Evolutionary conservation across 352 stramenopile species (phyloP), one percentile per base, ranked within the genome.

Genomic region (Thraustotheca clavata): DNA sequence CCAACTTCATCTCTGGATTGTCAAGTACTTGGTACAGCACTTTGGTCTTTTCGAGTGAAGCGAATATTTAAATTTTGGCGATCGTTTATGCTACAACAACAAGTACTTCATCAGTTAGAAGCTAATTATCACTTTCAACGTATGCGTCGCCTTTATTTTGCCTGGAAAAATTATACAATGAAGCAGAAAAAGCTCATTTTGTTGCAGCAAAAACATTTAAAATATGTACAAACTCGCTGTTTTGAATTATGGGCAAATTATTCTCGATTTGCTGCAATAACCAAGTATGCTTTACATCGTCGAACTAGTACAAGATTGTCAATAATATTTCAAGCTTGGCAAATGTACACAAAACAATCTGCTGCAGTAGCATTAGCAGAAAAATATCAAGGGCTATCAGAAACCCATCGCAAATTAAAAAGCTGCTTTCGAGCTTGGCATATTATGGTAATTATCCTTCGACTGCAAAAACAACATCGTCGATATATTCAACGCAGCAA

Each of bases 381-480:
- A 55, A 32, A 9, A 11, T 16, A 20, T 11, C 9, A 20, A 9
- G 16, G 14, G 8, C 14, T 20, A 11, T 5, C 29, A 6, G 24
- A 12, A 16, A 40, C 33, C 2, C n/a, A 14, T 2, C 18, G 47
- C 4, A n/a, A 11, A 6, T 11, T 67, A 7, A 34, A 16, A 9
- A 7, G 11, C 5, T 26, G 16, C 16, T 41, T 69, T 22, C 39
- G 6, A n/a, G 62, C 49, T 1, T 69, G 62, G 62, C 50, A 41
- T 9, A 52, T 60, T 16, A 26, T 52, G 9, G 26, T 39, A n/a
- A 22, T 29, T 7, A 9, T 54, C 4, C 49, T 61, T 16, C 40
- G 38, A 0, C 69, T 80, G 22, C 66, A 49, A 2, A 54, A 46
- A 9, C 76, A 67, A 4, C 62, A 77, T 0, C 54, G 75, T 7